Evolutionary conservation across 75 land plant genomes (phyloP).

Genomic region (Pinus tabuliformis): DNA sequence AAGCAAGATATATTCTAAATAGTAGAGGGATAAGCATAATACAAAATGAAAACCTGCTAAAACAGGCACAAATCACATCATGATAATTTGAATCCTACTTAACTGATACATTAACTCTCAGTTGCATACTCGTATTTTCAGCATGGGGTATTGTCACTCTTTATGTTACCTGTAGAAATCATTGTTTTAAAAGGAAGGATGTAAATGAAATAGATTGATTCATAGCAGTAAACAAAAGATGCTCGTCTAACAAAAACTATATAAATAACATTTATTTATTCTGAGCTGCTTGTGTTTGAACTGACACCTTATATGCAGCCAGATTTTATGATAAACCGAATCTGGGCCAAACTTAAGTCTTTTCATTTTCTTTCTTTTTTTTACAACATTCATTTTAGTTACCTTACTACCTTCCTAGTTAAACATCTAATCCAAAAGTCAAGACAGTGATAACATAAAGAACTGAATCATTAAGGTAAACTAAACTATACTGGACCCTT

Average conservation of each 20-base stretch:
- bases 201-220: neutral
- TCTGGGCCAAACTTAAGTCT: neutral
- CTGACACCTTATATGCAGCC: neutral
- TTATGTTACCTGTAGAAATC: too few species aligned
- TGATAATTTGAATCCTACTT: too few species aligned
- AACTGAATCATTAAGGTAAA: neutral
- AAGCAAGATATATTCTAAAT: too few species aligned
- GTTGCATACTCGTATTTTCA: too few species aligned
- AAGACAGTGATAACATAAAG: neutral
- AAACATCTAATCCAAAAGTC: neutral
- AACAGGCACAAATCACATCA: too few species aligned
- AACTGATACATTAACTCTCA: too few species aligned
- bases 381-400: neutral
- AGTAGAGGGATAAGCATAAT: too few species aligned
- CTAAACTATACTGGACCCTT: conserved; percentile 5
- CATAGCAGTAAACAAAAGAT: neutral
- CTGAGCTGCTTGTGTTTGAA: neutral
- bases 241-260: neutral
- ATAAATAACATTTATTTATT: neutral
- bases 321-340: neutral
- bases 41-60: too few species aligned
- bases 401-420: neutral
- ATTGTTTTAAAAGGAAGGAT: too few species aligned
- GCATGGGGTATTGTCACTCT: too few species aligned
- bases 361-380: neutral